These are phyloP conservation scores for Tylopilus felleus DNA, from an alignment of 768 basidiomycete genomes.

Conservation along the genomic window DNA sequence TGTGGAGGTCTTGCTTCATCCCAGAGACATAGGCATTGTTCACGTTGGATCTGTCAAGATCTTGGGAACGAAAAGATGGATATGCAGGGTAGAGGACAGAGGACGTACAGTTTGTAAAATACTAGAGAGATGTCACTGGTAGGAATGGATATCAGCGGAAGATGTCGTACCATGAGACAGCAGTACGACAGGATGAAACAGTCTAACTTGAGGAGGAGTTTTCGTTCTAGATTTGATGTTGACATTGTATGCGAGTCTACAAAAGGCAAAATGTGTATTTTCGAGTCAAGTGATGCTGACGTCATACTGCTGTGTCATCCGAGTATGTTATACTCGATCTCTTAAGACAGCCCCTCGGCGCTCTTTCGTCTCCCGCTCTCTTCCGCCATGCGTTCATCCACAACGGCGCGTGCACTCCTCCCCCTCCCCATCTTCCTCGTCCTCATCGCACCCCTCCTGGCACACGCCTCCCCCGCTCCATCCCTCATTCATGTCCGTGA, in stretches of 20 bases:
- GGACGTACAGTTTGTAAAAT: constrained; percentile 61
- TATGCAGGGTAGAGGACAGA: too few relatives aligned
- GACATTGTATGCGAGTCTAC: too few relatives aligned
- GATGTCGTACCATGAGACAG: constrained; percentile 54
- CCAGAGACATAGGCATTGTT: constrained; percentile 77
- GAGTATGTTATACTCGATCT: constrained; percentile 4
- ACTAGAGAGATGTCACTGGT: constrained; percentile 33
- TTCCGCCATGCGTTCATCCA: constrained; percentile 8
- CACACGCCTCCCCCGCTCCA: constrained; percentile 13
- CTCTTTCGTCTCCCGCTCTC: too few relatives aligned
- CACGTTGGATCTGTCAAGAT: constrained; percentile 66
- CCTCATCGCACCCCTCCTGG: constrained; percentile 16
- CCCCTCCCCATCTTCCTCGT: constrained; percentile 8
- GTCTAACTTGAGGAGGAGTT: constrained; percentile 57
- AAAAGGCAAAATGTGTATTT: too few relatives aligned
- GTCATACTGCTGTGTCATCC: constrained; percentile 4
- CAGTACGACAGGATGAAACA: constrained; percentile 70
- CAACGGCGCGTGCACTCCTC: neutral
- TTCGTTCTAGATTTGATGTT: constrained; percentile 37
- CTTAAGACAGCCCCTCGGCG: neutral
- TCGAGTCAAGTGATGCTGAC: too few relatives aligned
- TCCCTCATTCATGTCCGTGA: constrained; percentile 17
- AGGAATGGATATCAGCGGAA: too few relatives aligned
- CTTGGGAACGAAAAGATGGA: constrained; percentile 28
- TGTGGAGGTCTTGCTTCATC: constrained; percentile 68